Evolutionary conservation across 1,284 basidiomycete genomes (phyloP), one percentile per base, ranked within the genome.

Genomic region (Taiwanofungus camphoratus): DNA sequence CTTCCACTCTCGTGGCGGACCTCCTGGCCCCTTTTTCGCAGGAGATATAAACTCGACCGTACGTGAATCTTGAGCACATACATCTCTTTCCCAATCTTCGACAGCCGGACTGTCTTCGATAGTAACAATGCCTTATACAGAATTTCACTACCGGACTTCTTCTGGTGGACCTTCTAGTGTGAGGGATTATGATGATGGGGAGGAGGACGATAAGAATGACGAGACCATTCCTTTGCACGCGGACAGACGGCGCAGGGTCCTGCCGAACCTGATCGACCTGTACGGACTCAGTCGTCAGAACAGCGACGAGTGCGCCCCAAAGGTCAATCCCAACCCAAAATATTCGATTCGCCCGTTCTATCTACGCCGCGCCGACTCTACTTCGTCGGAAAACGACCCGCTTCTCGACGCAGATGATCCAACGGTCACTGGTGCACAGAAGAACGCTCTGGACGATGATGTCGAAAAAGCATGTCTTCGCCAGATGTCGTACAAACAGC

Each of bases 401-500:
- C 52, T 50, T 13, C 20, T 61, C 22, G 64, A 66, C 35, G 56
- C 58, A 8, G 61, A 65, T 39, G 64, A 66, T 32, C 62, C 61
- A 13, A 53, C 44, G 36, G 44, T 64, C 21, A 64, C 59, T 5
- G 61, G 63, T 5, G 49, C 42, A 15, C 55, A 52, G 20, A 58
- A 52, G 45, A 60, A 61, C 47, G 62, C 68, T 45, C 63, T 76
- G 18, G 75, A 79, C 44, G 80, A 82, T 52, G n/a, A n/a, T n/a
- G n/a, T n/a, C 6, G 77, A 79, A 57, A 75, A 71, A 47, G 73
- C 74, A 43, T 67, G 64, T 35, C 62, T 81, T 31, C 73, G 74
- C 20, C 67, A 72, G 44, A 81, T 85, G 81, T 74, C 75, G 52
- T 85, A 86, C 57, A 72, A 70, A 49, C 61, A 72, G 33, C 74